phyloP scores from a whole-genome alignment of 768 basidiomycete genomes.

The Coprinellus micaceus region DNA sequence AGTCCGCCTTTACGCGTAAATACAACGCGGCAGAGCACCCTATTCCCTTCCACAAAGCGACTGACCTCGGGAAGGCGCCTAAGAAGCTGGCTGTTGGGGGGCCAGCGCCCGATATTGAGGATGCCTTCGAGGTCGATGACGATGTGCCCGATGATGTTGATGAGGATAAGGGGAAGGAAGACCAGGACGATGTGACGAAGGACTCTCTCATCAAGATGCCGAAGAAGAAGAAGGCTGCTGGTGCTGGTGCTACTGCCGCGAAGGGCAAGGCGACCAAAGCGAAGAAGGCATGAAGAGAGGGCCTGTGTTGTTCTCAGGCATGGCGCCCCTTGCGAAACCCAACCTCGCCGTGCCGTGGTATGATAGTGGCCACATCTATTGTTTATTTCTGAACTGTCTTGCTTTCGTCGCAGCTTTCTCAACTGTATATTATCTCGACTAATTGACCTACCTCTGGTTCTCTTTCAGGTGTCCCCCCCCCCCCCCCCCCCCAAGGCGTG shows the following conservation, averaged over 20 bases:
- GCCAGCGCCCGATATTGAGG: constrained; percentile 86
- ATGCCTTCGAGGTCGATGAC: constrained; percentile 60
- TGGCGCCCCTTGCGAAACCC: too few relatives aligned
- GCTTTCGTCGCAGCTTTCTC: too few relatives aligned
- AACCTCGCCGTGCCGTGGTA: too few relatives aligned
- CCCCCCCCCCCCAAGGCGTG: too few relatives aligned
- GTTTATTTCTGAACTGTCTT: too few relatives aligned
- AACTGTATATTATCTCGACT: too few relatives aligned
- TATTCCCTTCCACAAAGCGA: constrained; percentile 89
- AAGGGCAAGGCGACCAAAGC: constrained; percentile 15
- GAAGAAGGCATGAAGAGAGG: too few relatives aligned
- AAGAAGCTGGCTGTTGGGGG: constrained; percentile 72
- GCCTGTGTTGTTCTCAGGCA: too few relatives aligned
- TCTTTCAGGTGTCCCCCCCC: too few relatives aligned
- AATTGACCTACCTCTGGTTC: too few relatives aligned
- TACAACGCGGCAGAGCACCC: constrained; percentile 91
- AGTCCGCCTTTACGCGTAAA: constrained; percentile 84
- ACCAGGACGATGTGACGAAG: constrained; percentile 44
- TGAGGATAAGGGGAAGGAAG: constrained; percentile 28
- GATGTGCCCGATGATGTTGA: constrained; percentile 34
- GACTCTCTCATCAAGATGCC: constrained; percentile 61
- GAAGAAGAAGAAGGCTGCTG: constrained; percentile 38
- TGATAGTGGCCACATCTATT: too few relatives aligned
- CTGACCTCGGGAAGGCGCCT: constrained; percentile 70
- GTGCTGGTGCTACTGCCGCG: neutral